Evolutionary conservation across 257 asterid species (phyloP).

Genomic region (Anisodus tanguticus): DNA sequence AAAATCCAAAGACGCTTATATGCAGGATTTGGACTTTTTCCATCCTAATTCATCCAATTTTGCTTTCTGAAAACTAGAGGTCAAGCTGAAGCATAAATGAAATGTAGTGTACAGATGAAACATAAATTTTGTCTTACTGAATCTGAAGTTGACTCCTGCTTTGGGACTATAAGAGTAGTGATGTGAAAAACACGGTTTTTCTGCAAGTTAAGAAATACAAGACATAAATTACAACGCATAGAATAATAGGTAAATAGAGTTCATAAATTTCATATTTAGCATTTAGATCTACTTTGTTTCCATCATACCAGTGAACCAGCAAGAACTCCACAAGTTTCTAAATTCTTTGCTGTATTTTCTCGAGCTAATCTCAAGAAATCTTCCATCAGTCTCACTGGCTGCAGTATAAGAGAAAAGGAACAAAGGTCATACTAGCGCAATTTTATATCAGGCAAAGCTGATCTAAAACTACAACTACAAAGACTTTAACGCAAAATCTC

Average conservation of each 20-base stretch:
- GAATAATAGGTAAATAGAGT: not conserved
- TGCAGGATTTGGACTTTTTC: slow-evolving; percentile 6
- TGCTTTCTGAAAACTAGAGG: slow-evolving; percentile 14
- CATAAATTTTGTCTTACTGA: slow-evolving; percentile 54
- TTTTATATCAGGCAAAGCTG: slow-evolving; percentile 24
- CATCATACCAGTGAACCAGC: slow-evolving; percentile 90
- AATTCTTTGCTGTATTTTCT: slow-evolving; percentile 69
- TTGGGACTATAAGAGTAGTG: slow-evolving; percentile 85
- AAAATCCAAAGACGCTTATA: not conserved
- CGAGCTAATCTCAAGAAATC: slow-evolving; percentile 87
- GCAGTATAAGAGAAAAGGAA: slow-evolving; percentile 43
- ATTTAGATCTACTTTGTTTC: slow-evolving; percentile 25
- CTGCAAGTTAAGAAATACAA: slow-evolving; percentile 57
- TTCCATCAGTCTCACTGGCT: slow-evolving; percentile 92
- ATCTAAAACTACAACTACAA: slow-evolving; percentile 26
- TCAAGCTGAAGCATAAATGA: slow-evolving; percentile 32
- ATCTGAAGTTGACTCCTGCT: slow-evolving; percentile 98
- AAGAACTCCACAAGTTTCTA: slow-evolving; percentile 97
- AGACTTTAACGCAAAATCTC: not conserved
- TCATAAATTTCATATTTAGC: not conserved
- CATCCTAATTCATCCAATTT: not conserved
- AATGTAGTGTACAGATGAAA: not conserved
- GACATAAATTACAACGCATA: slow-evolving; percentile 31
- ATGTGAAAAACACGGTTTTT: slow-evolving; percentile 80
- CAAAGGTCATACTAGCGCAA: slow-evolving; percentile 34